Evolutionary conservation across 345 rosid genomes (phyloP).

Genomic region (Ailanthus altissimus): DNA sequence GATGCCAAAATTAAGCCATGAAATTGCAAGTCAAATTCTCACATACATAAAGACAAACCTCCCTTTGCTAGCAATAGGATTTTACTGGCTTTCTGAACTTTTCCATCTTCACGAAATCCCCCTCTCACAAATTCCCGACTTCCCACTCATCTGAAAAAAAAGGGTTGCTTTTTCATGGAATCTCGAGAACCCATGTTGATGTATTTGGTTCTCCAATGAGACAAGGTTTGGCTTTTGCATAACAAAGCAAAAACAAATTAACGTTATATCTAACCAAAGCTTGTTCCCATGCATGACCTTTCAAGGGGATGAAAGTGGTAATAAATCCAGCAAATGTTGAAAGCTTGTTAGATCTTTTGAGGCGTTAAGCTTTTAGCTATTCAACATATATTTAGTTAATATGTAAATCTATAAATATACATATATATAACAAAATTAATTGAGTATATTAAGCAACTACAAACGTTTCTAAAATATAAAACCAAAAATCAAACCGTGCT

Average conservation of each 20-base stretch:
- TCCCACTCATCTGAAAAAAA: too few species aligned
- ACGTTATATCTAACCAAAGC: neutral
- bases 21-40: constrained; percentile 3
- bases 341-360: neutral
- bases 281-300: neutral
- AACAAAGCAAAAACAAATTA: neutral
- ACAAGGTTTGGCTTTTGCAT: constrained; percentile 47
- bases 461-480: too few species aligned
- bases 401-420: too few species aligned
- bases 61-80: neutral
- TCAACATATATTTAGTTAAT: too few species aligned
- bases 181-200: constrained; percentile 27
- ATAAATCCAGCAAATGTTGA: neutral
- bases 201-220: constrained; percentile 32
- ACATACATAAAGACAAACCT: neutral
- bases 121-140: too few species aligned
- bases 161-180: constrained; percentile 28
- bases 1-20: constrained; percentile 22
- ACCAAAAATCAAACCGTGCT: too few species aligned
- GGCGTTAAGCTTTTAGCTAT: neutral
- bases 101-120: neutral
- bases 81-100: neutral
- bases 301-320: neutral
- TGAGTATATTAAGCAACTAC: too few species aligned
- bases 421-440: too few species aligned